Evolutionary conservation across 352 stramenopile species (phyloP).

Genomic region (Globisporangium perplexum): DNA sequence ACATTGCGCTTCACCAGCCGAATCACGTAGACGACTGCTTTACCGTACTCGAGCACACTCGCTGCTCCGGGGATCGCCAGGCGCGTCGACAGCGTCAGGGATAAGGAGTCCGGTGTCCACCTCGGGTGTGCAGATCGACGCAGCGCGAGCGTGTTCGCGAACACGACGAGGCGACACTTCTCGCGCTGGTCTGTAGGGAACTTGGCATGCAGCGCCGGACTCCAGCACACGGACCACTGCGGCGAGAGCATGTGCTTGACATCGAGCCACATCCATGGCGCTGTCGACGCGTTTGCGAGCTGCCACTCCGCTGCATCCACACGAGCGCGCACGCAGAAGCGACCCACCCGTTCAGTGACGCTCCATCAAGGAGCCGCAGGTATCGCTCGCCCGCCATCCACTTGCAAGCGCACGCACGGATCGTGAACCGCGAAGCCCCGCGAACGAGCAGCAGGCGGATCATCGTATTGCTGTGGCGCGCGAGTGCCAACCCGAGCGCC

Average conservation of each 20-base stretch:
- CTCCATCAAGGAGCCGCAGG: no score
- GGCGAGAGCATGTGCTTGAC: slow-evolving; percentile 42
- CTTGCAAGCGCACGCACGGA: slow-evolving; percentile 20
- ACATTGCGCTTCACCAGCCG: neutral
- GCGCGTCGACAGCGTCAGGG: neutral
- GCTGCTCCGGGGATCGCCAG: neutral
- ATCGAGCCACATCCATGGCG: slow-evolving; percentile 29
- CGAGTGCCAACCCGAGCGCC: slow-evolving; percentile 48
- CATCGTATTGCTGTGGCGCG: slow-evolving; percentile 36
- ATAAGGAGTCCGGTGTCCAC: neutral
- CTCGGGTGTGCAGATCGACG: slow-evolving; percentile 1
- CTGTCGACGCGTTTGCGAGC: slow-evolving; percentile 16
- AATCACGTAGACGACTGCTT: neutral
- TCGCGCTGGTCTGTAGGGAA: slow-evolving; percentile 48
- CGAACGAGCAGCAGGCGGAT: slow-evolving; percentile 30
- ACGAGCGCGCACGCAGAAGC: neutral
- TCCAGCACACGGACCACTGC: slow-evolving; percentile 59
- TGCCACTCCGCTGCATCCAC: slow-evolving; percentile 18
- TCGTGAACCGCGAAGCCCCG: slow-evolving; percentile 51
- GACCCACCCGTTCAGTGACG: neutral
- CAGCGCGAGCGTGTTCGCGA: slow-evolving; percentile 37
- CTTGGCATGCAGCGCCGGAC: slow-evolving; percentile 31
- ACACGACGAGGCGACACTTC: slow-evolving; percentile 53
- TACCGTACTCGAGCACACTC: neutral
- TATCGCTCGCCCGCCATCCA: no score